Evolutionary conservation across 2,329 filamentous ascomycete species (phyloP).

Genomic region (Trichothecium sympodiale): DNA sequence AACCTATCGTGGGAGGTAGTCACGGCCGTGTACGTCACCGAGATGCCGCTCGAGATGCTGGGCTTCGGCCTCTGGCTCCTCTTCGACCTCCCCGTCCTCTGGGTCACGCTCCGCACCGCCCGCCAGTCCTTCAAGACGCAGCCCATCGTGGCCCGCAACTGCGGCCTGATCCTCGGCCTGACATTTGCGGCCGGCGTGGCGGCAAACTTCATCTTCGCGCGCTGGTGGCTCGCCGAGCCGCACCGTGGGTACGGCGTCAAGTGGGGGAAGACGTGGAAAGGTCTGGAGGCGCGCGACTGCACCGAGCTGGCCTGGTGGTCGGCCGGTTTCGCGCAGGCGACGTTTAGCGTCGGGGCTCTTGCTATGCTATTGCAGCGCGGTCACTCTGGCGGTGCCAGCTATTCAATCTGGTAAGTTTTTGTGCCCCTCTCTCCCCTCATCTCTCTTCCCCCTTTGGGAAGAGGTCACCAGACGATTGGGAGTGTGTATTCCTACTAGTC

Average conservation of each 20-base stretch:
- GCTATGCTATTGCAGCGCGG: conserved; percentile 32
- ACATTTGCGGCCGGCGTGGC: conserved; percentile 24
- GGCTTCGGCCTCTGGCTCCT: conserved; percentile 37
- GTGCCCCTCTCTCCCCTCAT: conserved; percentile 1
- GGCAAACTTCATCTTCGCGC: conserved; percentile 29
- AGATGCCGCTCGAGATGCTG: conserved; percentile 27
- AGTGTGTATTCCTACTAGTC: too few species aligned
- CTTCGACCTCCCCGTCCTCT: conserved; percentile 36
- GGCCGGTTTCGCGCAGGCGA: conserved; percentile 30
- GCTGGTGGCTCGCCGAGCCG: conserved; percentile 34
- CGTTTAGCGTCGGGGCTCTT: conserved; percentile 26
- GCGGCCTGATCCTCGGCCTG: conserved; percentile 22
- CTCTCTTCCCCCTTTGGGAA: conserved; percentile 5
- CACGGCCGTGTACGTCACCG: conserved; percentile 34
- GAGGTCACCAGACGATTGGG: too few species aligned
- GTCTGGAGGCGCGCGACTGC: conserved; percentile 28
- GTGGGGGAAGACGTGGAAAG: conserved; percentile 32
- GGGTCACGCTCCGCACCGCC: conserved; percentile 31
- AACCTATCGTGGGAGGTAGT: conserved; percentile 43
- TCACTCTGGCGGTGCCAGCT: conserved; percentile 36
- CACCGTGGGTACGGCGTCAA: conserved; percentile 29
- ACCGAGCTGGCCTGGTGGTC: conserved; percentile 40
- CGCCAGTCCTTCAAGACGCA: conserved; percentile 29
- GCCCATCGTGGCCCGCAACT: conserved; percentile 28
- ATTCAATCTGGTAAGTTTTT: conserved; percentile 34